These are phyloP conservation scores for Dactylellina drechsleri DNA, from an alignment of 2,329 filamentous ascomycete genomes.

Conservation along the genomic window DNA sequence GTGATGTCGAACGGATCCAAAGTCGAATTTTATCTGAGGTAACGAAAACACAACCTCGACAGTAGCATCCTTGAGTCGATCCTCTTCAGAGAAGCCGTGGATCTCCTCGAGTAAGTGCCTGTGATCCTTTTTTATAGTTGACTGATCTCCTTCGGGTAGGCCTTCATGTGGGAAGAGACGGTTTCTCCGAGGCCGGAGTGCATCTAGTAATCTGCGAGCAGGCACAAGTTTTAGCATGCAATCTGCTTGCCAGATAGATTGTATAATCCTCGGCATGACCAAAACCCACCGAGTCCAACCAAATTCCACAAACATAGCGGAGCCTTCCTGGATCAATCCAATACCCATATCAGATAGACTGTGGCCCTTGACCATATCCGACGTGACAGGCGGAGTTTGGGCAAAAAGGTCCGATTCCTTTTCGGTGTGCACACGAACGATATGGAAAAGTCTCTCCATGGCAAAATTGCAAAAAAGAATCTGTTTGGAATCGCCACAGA, in stretches of 20 bases:
- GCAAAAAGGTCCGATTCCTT: conserved; percentile 39
- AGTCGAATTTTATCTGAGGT: conserved; percentile 50
- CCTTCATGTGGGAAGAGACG: conserved; percentile 19
- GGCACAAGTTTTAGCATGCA: neutral
- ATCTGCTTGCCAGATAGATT: neutral
- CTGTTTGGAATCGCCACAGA: conserved; percentile 41
- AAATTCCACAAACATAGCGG: conserved; percentile 48
- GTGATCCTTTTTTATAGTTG: conserved; percentile 27
- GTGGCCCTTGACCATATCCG: conserved; percentile 40
- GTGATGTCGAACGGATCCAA: conserved; percentile 3
- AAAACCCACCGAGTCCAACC: conserved; percentile 40
- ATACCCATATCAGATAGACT: conserved; percentile 48
- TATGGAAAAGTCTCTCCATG: conserved; percentile 45
- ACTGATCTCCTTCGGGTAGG: conserved; percentile 14
- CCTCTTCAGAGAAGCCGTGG: conserved; percentile 6
- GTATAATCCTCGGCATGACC: neutral
- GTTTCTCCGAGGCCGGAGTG: conserved; percentile 20
- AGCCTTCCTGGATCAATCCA: conserved; percentile 50
- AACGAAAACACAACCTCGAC: conserved; percentile 43
- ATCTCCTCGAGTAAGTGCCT: conserved; percentile 21
- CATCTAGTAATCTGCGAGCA: conserved; percentile 24
- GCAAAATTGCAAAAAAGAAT: conserved; percentile 51
- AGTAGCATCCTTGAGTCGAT: conserved; percentile 31
- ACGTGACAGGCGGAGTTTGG: conserved; percentile 30
- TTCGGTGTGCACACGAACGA: conserved; percentile 26